Evolutionary conservation across 768 basidiomycete species (phyloP).

Genomic region (Tylopilus balloui): DNA sequence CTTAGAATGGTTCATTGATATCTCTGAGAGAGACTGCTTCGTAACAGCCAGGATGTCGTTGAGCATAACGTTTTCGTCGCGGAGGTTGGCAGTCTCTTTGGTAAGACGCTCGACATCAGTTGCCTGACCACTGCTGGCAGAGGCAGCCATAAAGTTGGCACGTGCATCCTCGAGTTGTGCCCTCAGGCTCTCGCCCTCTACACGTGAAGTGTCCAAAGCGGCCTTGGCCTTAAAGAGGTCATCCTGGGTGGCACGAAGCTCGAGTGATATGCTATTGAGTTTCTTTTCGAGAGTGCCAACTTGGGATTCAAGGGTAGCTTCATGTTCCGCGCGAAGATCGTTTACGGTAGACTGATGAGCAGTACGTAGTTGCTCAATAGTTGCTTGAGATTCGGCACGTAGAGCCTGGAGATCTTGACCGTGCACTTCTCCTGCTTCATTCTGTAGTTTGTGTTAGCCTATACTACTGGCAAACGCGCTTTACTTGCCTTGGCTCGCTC

Average conservation of each 20-base stretch:
- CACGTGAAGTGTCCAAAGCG: constrained; percentile 45
- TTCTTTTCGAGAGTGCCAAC: constrained; percentile 57
- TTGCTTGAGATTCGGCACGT: constrained; percentile 58
- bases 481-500: constrained; percentile 67
- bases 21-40: constrained; percentile 64
- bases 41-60: constrained; percentile 65
- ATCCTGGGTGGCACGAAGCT: constrained; percentile 81
- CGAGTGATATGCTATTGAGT: constrained; percentile 55
- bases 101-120: constrained; percentile 52
- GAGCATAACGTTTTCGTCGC: constrained; percentile 63
- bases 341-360: constrained; percentile 60
- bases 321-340: constrained; percentile 60
- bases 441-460: constrained; percentile 37
- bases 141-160: constrained; percentile 38
- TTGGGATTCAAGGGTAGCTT: constrained; percentile 53
- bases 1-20: constrained; percentile 61
- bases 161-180: constrained; percentile 64
- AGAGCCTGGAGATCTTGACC: constrained; percentile 66
- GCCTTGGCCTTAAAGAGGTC: constrained; percentile 75
- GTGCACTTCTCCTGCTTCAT: constrained; percentile 67
- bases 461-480: background rate
- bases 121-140: constrained; percentile 44
- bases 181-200: constrained; percentile 54
- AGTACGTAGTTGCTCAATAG: constrained; percentile 64
- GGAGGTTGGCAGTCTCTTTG: constrained; percentile 56